Evolutionary conservation across 768 basidiomycete species (phyloP).

Genomic region (Mycena maculata): DNA sequence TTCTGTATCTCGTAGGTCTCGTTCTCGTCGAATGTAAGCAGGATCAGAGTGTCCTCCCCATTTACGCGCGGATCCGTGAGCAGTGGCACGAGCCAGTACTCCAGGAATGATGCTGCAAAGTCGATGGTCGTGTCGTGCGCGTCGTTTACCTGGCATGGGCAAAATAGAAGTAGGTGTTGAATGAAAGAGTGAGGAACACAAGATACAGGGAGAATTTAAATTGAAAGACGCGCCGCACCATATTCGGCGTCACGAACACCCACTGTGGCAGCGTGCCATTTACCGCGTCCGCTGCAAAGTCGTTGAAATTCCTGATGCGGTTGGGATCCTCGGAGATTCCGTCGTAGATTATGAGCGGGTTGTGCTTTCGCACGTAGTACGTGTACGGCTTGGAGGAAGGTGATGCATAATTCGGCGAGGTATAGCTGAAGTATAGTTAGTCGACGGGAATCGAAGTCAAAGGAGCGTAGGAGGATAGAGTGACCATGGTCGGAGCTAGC

Average conservation of each 20-base stretch:
- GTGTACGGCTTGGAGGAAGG: constrained; percentile 48
- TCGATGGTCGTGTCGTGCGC: constrained; percentile 69
- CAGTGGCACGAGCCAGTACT: constrained; percentile 63
- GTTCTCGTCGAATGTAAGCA: constrained; percentile 74
- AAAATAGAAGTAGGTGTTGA: background rate
- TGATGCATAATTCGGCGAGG: constrained; percentile 53
- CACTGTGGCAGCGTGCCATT: constrained; percentile 66
- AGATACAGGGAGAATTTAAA: too few species aligned
- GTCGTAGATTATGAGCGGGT: constrained; percentile 63
- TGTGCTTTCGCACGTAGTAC: constrained; percentile 69
- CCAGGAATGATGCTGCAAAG: constrained; percentile 58
- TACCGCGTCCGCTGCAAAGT: constrained; percentile 67
- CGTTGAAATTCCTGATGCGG: constrained; percentile 69
- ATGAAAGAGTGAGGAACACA: background rate
- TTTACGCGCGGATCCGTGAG: constrained; percentile 66
- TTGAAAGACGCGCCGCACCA: constrained; percentile 45
- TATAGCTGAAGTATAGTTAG: constrained; percentile 42
- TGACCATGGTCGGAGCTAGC: background rate
- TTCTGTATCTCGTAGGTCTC: constrained; percentile 57
- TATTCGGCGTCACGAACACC: constrained; percentile 73
- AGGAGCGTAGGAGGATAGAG: background rate
- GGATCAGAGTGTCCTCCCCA: constrained; percentile 62
- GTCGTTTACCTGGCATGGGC: constrained; percentile 54
- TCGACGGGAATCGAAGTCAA: background rate
- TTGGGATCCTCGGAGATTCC: constrained; percentile 55